phyloP scores from a whole-genome alignment of 2,329 filamentous ascomycete genomes.

The Stagonosporopsis rhizophila region DNA sequence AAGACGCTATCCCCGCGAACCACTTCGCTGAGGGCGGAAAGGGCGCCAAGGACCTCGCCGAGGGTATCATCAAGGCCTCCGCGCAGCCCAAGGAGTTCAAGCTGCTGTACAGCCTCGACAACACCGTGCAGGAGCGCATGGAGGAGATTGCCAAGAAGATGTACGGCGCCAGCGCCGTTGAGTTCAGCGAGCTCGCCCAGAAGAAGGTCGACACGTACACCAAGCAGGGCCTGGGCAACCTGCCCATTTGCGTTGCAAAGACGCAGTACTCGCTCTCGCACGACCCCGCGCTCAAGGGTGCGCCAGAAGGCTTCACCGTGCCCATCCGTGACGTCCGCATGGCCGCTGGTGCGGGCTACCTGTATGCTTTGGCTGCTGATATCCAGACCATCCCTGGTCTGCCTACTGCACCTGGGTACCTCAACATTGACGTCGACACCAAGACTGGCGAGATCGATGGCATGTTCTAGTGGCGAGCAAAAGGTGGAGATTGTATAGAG shows the following conservation, averaged over 20 bases:
- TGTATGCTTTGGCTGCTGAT: conserved; percentile 92
- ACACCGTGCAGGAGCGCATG: conserved; percentile 82
- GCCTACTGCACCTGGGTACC: conserved; percentile 91
- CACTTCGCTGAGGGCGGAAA: conserved; percentile 97
- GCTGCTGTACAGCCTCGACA: conserved; percentile 80
- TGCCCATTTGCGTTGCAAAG: conserved; percentile 97
- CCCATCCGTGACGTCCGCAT: conserved; percentile 93
- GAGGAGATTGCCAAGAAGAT: conserved; percentile 89
- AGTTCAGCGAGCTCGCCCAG: conserved; percentile 92
- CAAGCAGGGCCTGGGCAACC: conserved; percentile 86
- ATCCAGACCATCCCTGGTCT: conserved; percentile 98
- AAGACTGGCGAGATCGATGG: conserved; percentile 66
- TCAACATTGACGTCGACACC: conserved; percentile 80
- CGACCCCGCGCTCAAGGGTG: conserved; percentile 91
- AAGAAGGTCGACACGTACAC: conserved; percentile 97
- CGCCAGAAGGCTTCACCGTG: conserved; percentile 90
- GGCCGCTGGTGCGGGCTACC: conserved; percentile 82
- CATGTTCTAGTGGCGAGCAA: conserved; percentile 71
- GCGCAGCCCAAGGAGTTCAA: conserved; percentile 84
- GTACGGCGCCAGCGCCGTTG: conserved; percentile 89
- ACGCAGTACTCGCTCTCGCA: conserved; percentile 97
- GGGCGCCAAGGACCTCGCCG: conserved; percentile 86
- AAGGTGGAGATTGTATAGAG: neutral
- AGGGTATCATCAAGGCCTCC: conserved; percentile 82
- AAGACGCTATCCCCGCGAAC: conserved; percentile 91